A percentile compares a stretch with the other conserved stretches of the same genome.
Evolutionary conservation across 1,284 basidiomycete genomes (phyloP).

Genomic region (Ustilago cynodontis): DNA sequence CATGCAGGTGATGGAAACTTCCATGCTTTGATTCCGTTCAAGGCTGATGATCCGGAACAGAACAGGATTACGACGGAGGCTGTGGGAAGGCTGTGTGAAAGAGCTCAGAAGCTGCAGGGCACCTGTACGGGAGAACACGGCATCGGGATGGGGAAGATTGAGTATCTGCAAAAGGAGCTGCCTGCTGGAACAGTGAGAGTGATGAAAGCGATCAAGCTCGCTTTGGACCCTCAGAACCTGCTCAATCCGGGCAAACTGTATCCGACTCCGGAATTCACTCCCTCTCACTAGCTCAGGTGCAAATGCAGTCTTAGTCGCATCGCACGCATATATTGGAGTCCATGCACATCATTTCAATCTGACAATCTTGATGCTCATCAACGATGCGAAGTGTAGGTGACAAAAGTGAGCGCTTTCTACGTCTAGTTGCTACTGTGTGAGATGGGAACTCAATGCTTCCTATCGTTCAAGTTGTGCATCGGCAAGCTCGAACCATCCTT

Average conservation of each 20-base stretch:
- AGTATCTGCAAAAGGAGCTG: constrained; percentile 58
- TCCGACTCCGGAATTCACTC: constrained; percentile 19
- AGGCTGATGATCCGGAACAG: constrained; percentile 44
- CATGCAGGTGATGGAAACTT: constrained; percentile 86
- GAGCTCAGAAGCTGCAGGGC: constrained; percentile 72
- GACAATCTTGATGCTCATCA: neutral
- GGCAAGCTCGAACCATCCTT: constrained; percentile 32
- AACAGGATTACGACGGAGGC: constrained; percentile 70
- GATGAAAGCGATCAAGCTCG: constrained; percentile 58
- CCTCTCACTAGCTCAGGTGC: constrained; percentile 8
- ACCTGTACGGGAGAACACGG: constrained; percentile 72
- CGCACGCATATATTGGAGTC: neutral
- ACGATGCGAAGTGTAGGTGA: neutral
- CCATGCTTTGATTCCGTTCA: constrained; percentile 62
- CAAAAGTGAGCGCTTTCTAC: neutral
- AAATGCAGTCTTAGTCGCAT: neutral
- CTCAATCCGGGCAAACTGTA: constrained; percentile 64
- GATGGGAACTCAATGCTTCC: constrained; percentile 28
- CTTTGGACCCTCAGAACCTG: constrained; percentile 58
- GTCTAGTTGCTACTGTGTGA: neutral
- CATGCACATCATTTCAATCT: neutral
- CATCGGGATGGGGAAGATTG: constrained; percentile 58
- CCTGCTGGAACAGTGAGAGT: constrained; percentile 53
- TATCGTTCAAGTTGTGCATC: constrained; percentile 50
- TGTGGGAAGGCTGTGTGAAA: constrained; percentile 72